Conservation (phyloP, 2,329 filamentous ascomycete genomes). For the Hirsutella thompsonii region DNA sequence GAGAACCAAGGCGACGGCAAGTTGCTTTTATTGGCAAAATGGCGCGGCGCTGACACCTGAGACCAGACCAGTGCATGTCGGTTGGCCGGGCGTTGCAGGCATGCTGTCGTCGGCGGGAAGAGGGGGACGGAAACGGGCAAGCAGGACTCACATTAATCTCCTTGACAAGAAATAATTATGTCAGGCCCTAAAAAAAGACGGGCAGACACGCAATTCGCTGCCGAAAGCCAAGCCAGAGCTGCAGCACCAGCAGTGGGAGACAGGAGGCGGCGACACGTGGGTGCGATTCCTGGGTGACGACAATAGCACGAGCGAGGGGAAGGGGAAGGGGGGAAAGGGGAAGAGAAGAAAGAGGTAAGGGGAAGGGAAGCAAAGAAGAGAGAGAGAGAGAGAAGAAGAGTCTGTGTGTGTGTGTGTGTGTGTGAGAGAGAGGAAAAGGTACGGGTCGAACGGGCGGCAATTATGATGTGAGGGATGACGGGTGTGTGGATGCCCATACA, state of each 20-base stretch:
- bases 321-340: not conserved
- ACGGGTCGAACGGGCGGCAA: too few species aligned
- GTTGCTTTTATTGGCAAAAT: slow-evolving; percentile 1
- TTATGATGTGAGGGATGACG: too few species aligned
- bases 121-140: slow-evolving; percentile 12
- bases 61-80: slow-evolving; percentile 9
- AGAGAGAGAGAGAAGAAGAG: not conserved
- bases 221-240: not conserved
- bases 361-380: not conserved
- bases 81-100: slow-evolving; percentile 15
- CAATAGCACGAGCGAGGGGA: not conserved
- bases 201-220: not conserved
- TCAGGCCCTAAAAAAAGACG: not conserved
- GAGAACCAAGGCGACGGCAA: not conserved
- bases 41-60: not conserved
- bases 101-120: slow-evolving; percentile 13
- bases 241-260: not conserved
- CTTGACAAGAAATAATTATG: slow-evolving; percentile 1
- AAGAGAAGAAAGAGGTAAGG: not conserved
- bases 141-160: slow-evolving; percentile 23
- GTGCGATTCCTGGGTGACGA: not conserved
- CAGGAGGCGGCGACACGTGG: not conserved
- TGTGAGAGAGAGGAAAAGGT: too few species aligned
- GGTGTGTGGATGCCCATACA: not conserved
- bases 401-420: too few species aligned